Conservation (phyloP, 441 rosid genomes). For the Arabidopsis hybrid region DNA sequence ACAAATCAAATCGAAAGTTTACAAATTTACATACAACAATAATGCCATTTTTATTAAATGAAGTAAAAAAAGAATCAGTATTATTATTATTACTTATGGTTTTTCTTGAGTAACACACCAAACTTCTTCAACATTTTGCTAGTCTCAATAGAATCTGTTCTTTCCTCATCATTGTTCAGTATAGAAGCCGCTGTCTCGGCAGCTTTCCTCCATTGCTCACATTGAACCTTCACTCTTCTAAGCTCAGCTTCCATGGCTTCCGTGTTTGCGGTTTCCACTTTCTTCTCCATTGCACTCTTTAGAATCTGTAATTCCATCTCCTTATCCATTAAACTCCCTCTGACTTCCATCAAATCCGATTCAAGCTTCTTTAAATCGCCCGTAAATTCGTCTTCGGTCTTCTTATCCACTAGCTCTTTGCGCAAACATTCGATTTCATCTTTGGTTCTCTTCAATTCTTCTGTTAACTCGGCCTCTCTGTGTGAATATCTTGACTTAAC, state of each 20-base stretch:
- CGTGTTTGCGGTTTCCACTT: conserved; percentile 9
- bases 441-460: conserved; percentile 52
- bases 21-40: conserved; percentile 34
- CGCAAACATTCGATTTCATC: conserved; percentile 51
- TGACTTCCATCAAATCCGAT: conserved; percentile 58
- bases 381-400: conserved; percentile 48
- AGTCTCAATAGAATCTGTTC: conserved; percentile 61
- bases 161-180: conserved; percentile 59
- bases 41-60: not conserved
- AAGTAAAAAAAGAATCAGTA: not conserved
- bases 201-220: conserved; percentile 98
- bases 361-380: conserved; percentile 60
- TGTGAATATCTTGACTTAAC: conserved; percentile 53
- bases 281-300: conserved; percentile 58
- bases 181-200: conserved; percentile 96
- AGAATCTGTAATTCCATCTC: conserved; percentile 61
- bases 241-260: conserved; percentile 81
- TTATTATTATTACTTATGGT: conserved; percentile 56
- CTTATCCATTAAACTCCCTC: conserved; percentile 55
- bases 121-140: conserved; percentile 90
- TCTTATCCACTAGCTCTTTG: conserved; percentile 44
- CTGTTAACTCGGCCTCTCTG: conserved; percentile 54
- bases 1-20: conserved; percentile 32
- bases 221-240: conserved; percentile 82
- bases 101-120: conserved; percentile 92